Percentiles rank a stretch among this genome's conserved stretches.
These are phyloP conservation scores for Daedaleopsis sinensis DNA, from an alignment of 768 basidiomycete genomes.

Conservation along the genomic window DNA sequence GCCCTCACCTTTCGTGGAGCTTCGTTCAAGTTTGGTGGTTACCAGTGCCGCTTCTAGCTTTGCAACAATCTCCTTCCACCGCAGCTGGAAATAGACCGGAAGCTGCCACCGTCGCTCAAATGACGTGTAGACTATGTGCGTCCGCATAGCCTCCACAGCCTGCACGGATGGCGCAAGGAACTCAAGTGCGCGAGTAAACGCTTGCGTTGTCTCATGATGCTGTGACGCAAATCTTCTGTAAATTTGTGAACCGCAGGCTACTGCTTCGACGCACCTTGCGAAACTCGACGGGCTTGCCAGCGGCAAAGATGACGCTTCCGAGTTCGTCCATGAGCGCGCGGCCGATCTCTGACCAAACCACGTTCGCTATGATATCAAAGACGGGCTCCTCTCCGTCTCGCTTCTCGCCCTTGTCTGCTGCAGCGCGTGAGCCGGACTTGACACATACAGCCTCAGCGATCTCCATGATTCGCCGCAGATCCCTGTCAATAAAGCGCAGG, in stretches of 20 bases:
- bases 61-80: slow-evolving; percentile 92
- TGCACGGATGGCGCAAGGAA: slow-evolving; percentile 75
- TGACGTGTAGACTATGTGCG: slow-evolving; percentile 65
- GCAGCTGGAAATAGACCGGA: slow-evolving; percentile 93
- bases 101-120: slow-evolving; percentile 94
- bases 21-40: slow-evolving; percentile 44
- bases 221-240: slow-evolving; percentile 32
- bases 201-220: slow-evolving; percentile 85
- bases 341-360: slow-evolving; percentile 87
- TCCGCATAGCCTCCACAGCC: slow-evolving; percentile 71
- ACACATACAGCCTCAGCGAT: slow-evolving; percentile 68
- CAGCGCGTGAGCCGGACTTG: slow-evolving; percentile 42
- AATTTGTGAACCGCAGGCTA: background rate
- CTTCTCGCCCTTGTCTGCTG: slow-evolving; percentile 6
- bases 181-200: slow-evolving; percentile 83
- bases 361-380: slow-evolving; percentile 86
- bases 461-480: slow-evolving; percentile 75
- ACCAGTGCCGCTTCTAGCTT: slow-evolving; percentile 71
- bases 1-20: slow-evolving; percentile 43
- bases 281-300: slow-evolving; percentile 89
- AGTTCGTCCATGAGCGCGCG: slow-evolving; percentile 83
- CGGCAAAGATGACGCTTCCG: slow-evolving; percentile 84
- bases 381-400: slow-evolving; percentile 32
- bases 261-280: slow-evolving; percentile 60
- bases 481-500: slow-evolving; percentile 77